A percentile compares a stretch with the other conserved stretches of the same genome.
phyloP scores from a whole-genome alignment of 129 eudicot genomes.

The Glebionis coronaria region DNA sequence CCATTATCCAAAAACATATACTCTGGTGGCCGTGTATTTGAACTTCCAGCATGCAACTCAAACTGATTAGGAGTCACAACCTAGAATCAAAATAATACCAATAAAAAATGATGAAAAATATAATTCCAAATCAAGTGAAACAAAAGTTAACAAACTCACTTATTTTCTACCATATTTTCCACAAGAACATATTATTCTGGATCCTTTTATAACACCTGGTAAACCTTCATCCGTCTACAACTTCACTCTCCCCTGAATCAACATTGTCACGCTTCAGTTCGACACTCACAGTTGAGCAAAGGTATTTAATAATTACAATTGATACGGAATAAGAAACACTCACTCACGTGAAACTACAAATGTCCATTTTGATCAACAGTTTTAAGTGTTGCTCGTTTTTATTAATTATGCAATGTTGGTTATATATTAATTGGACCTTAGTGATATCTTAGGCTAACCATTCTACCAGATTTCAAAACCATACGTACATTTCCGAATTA shows the following conservation, averaged over 20 bases:
- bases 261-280: slow-evolving; percentile 1
- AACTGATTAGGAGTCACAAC: slow-evolving; percentile 71
- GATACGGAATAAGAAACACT: too few relatives aligned
- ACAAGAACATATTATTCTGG: slow-evolving; percentile 60
- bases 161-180: slow-evolving; percentile 45
- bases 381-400: too few relatives aligned
- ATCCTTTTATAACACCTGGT: slow-evolving; percentile 57
- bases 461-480: too few relatives aligned
- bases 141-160: slow-evolving; percentile 37
- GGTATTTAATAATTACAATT: too few relatives aligned
- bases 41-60: slow-evolving; percentile 91
- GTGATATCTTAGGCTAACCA: too few relatives aligned
- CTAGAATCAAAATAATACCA: slow-evolving; percentile 29
- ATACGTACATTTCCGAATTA: too few relatives aligned
- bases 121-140: neutral
- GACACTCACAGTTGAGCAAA: too few relatives aligned
- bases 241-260: slow-evolving; percentile 33
- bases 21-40: slow-evolving; percentile 85
- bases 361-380: too few relatives aligned
- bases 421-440: too few relatives aligned
- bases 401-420: too few relatives aligned
- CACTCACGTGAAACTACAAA: too few relatives aligned
- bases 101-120: neutral
- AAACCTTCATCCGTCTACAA: slow-evolving; percentile 39
- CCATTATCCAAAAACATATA: slow-evolving; percentile 80